phyloP scores from a whole-genome alignment of 805 yeast species.

The Cyberlindnera amylophila region DNA sequence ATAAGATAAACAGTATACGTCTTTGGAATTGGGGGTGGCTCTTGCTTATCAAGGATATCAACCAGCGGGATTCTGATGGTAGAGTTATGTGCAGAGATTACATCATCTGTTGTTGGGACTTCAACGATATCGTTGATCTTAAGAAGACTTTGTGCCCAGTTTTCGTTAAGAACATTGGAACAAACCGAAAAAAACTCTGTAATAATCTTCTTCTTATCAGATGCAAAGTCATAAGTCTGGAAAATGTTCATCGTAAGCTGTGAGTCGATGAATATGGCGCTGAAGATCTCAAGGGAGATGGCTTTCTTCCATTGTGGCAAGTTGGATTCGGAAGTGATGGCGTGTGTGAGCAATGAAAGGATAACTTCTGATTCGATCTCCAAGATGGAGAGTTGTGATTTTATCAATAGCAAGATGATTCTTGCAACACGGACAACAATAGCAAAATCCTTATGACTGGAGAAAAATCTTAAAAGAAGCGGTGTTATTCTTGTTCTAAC shows the following conservation, averaged over 20 bases:
- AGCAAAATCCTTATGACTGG: conserved; percentile 59
- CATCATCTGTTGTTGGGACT: conserved; percentile 22
- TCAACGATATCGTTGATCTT: conserved; percentile 32
- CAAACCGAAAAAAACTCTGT: conserved; percentile 48
- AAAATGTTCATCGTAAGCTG: conserved; percentile 49
- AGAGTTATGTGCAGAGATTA: conserved; percentile 42
- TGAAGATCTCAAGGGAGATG: conserved; percentile 69
- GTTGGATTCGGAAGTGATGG: conserved; percentile 53
- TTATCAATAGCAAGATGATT: conserved; percentile 57
- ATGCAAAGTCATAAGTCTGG: conserved; percentile 53
- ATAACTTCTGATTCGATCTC: conserved; percentile 81
- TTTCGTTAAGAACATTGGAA: conserved; percentile 31
- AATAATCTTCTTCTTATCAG: conserved; percentile 58
- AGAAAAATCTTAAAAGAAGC: conserved; percentile 60
- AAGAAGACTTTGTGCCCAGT: conserved; percentile 30
- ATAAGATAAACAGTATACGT: conserved; percentile 61
- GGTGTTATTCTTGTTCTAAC: conserved; percentile 73
- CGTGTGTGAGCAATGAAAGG: conserved; percentile 68
- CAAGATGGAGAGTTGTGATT: conserved; percentile 51
- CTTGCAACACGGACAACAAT: conserved; percentile 73
- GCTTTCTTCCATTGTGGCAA: conserved; percentile 70
- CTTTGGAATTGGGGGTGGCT: conserved; percentile 65
- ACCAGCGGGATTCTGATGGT: conserved; percentile 52
- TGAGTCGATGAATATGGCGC: conserved; percentile 55
- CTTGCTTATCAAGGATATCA: conserved; percentile 77